Conservation (phyloP, 495 filamentous ascomycete genomes). For the Penicillium paxilli region DNA sequence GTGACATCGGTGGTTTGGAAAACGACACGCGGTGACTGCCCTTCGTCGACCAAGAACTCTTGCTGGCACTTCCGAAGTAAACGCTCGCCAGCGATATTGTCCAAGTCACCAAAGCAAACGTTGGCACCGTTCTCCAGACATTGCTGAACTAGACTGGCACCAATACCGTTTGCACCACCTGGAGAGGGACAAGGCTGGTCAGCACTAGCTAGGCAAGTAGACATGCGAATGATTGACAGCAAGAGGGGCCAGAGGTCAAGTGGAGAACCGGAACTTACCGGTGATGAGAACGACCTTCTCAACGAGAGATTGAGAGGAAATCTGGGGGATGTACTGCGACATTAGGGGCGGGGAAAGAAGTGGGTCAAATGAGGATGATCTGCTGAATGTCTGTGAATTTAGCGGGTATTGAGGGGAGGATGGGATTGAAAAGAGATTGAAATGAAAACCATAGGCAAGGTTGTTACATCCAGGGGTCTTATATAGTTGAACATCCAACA, state of each 20-base stretch:
- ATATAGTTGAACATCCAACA: background rate
- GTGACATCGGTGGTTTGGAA: conserved; percentile 48
- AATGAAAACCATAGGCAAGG: background rate
- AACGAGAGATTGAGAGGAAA: conserved; percentile 32
- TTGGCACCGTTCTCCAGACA: conserved; percentile 46
- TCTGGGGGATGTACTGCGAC: conserved; percentile 26
- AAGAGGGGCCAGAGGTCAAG: background rate
- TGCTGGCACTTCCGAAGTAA: conserved; percentile 22
- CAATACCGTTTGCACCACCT: conserved; percentile 58
- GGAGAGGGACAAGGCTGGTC: background rate
- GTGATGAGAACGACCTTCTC: conserved; percentile 49
- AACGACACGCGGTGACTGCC: conserved; percentile 20
- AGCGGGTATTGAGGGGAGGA: conserved; percentile 4
- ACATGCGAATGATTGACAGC: background rate
- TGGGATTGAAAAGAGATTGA: background rate
- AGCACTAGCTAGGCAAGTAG: background rate
- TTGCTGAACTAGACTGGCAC: conserved; percentile 50
- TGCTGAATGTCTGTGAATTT: too few species aligned
- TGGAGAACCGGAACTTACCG: conserved; percentile 27
- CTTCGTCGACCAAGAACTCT: conserved; percentile 26
- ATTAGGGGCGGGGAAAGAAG: conserved; percentile 11
- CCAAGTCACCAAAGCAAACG: conserved; percentile 47
- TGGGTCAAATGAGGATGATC: conserved; percentile 3
- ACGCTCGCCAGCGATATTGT: conserved; percentile 29
- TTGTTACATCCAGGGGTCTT: background rate